Base-by-base conservation (phyloP, 306 rosid species). In the Mucuna pruriens region DNA sequence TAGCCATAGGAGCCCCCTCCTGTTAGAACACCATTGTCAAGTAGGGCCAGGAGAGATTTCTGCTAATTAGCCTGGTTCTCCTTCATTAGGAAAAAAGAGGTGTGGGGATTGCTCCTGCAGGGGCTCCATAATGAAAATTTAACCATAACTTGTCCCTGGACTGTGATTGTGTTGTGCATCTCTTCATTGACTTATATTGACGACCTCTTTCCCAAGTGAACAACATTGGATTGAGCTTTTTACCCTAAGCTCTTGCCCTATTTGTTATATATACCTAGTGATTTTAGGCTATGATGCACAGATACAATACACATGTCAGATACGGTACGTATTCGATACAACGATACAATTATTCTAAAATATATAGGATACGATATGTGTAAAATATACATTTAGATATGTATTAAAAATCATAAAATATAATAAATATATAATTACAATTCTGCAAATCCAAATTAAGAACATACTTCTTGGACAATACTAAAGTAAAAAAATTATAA, bases 181-280 rank as follows among this genome's bases (percentile, higher is more conserved):
- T 68, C 46, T 58, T 52, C 68, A 16, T 23, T 39, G 48, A 64
- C 60, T 63, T 17, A 1, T 45, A 62, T 29, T 31, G 77, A 48
- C 49, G 48, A 26, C 26, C 17, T 12, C 60, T 74, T 72, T 73
- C 75, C 61, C 58, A 25, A 36, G 58, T 68, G 58, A 79, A 54
- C 46, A 40, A 17, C 62, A 42, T 58, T n/a, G 4, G 63, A 20
- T 44, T 49, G 10, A 52, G 25, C 19, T 15, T 71, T 61, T 26
- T 22, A 40, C 63, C 29, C 55, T 49, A 46, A 44, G 49, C 38
- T 76, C 22, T 33, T 20, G 4, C 26, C 74, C 65, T n/a, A 39
- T 20, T n/a, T 23, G 49, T 80, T 62, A 45, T 45, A 58, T 46
- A 44, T 60, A 33, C 3, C 75, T 39, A 51, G 15, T 26, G 25